A percentile compares a stretch with the other conserved stretches of the same genome.
These are phyloP conservation scores for Tylopilus rubrobrunneus DNA, from an alignment of 768 basidiomycete species.

Conservation along the genomic window DNA sequence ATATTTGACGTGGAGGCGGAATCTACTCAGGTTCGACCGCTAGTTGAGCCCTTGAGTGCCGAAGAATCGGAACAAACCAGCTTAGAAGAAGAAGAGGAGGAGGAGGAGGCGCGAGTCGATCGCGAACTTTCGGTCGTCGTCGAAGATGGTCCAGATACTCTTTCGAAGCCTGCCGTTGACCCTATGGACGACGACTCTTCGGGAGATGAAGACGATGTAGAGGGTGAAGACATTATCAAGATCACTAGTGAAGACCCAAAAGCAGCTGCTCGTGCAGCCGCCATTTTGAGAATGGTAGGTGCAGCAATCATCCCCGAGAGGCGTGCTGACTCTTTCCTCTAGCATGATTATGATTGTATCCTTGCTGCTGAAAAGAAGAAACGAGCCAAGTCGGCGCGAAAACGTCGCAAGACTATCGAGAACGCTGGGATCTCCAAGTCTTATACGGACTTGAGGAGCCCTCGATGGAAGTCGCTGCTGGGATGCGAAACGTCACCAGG, in stretches of 20 bases:
- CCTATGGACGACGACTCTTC: slow-evolving; percentile 15
- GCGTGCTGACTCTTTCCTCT: background rate
- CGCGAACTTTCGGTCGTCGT: slow-evolving; percentile 34
- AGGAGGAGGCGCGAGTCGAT: slow-evolving; percentile 32
- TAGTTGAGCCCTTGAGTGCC: background rate
- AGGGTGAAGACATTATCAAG: slow-evolving; percentile 59
- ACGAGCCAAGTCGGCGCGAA: slow-evolving; percentile 28
- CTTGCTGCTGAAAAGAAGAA: slow-evolving; percentile 30
- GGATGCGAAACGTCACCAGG: slow-evolving; percentile 18
- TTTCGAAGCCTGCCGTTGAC: background rate
- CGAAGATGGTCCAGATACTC: slow-evolving; percentile 13
- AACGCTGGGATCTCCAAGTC: slow-evolving; percentile 31
- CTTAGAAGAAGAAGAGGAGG: slow-evolving; percentile 19
- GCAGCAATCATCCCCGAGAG: background rate
- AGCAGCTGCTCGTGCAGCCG: slow-evolving; percentile 89
- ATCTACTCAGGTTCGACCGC: slow-evolving; percentile 9
- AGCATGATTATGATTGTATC: slow-evolving; percentile 88
- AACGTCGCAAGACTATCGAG: slow-evolving; percentile 35
- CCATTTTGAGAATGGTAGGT: slow-evolving; percentile 84
- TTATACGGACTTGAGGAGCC: slow-evolving; percentile 6
- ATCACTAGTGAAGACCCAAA: slow-evolving; percentile 81
- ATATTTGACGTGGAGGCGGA: slow-evolving; percentile 17
- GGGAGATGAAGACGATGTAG: slow-evolving; percentile 31
- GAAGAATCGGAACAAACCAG: slow-evolving; percentile 14
- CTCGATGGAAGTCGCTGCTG: slow-evolving; percentile 12